Evolutionary conservation across 2,329 filamentous ascomycete species (phyloP).

Genomic region (Exophiala phaeomuriformis): DNA sequence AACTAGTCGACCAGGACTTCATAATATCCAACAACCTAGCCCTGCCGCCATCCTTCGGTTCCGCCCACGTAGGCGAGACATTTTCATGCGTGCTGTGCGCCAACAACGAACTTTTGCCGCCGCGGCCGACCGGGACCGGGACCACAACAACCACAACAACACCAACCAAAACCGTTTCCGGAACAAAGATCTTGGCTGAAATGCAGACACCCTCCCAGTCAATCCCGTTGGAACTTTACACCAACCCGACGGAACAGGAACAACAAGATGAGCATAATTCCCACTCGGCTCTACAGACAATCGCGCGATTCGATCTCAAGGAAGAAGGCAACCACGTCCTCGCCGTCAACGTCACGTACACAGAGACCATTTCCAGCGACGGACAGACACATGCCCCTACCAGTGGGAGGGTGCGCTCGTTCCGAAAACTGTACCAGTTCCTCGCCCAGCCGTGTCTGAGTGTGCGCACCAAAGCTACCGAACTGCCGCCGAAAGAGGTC

Average conservation of each 20-base stretch:
- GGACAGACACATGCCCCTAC: slow-evolving; percentile 36
- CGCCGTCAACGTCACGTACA: slow-evolving; percentile 88
- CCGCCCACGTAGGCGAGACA: slow-evolving; percentile 89
- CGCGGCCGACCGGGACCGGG: too few relatives aligned
- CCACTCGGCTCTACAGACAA: slow-evolving; percentile 70
- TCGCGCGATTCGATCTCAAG: slow-evolving; percentile 79
- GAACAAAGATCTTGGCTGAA: slow-evolving; percentile 77
- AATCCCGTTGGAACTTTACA: slow-evolving; percentile 52
- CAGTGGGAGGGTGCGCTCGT: slow-evolving; percentile 66
- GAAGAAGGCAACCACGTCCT: slow-evolving; percentile 93
- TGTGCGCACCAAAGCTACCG: slow-evolving; percentile 80
- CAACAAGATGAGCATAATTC: too few relatives aligned
- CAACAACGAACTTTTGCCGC: slow-evolving; percentile 66
- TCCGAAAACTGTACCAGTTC: slow-evolving; percentile 94
- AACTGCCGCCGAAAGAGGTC: slow-evolving; percentile 45
- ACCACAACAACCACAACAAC: slow-evolving; percentile 23
- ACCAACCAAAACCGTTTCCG: slow-evolving; percentile 51
- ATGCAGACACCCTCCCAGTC: slow-evolving; percentile 86
- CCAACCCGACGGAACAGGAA: slow-evolving; percentile 11
- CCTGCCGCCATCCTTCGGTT: slow-evolving; percentile 83
- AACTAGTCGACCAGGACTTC: slow-evolving; percentile 43
- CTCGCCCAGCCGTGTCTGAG: slow-evolving; percentile 83
- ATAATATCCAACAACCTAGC: slow-evolving; percentile 55
- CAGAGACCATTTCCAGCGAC: slow-evolving; percentile 58
- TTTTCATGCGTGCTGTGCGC: slow-evolving; percentile 92